phyloP scores from a whole-genome alignment of 148 eudicot genomes.

The Rhododendron williamsianum region DNA sequence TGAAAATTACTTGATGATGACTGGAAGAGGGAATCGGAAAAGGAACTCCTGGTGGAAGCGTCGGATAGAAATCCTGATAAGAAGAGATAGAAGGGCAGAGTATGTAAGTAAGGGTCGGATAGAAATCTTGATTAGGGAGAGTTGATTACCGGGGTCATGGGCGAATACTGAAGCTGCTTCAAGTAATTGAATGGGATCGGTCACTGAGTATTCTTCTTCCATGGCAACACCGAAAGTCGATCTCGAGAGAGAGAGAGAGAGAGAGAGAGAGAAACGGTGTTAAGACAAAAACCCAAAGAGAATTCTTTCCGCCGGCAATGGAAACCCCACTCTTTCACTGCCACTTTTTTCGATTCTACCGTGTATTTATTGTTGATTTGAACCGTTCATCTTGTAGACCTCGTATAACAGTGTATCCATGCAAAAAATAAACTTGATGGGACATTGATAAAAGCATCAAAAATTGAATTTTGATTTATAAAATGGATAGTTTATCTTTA shows the following conservation, averaged over 20 bases:
- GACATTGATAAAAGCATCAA: too few relatives aligned
- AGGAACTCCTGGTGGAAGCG: constrained; percentile 61
- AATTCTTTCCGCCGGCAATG: too few relatives aligned
- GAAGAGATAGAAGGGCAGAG: neutral
- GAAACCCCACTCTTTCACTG: too few relatives aligned
- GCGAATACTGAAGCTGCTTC: constrained; percentile 59
- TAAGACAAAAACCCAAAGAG: too few relatives aligned
- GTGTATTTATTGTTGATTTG: too few relatives aligned
- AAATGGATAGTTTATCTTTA: too few relatives aligned
- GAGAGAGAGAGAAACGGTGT: neutral
- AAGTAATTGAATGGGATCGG: constrained; percentile 30
- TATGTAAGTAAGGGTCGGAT: constrained; percentile 27
- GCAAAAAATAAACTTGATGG: too few relatives aligned
- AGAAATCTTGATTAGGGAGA: constrained; percentile 19
- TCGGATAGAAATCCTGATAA: constrained; percentile 51
- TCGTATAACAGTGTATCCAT: too few relatives aligned
- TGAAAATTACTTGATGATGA: constrained; percentile 54
- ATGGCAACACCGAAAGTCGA: neutral
- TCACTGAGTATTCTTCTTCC: constrained; percentile 34
- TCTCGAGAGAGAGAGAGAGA: neutral
- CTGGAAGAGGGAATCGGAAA: constrained; percentile 68
- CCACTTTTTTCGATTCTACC: too few relatives aligned
- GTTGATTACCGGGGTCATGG: constrained; percentile 30
- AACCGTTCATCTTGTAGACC: too few relatives aligned
- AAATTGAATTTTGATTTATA: too few relatives aligned